Base-by-base conservation (phyloP, 306 rosid genomes). In the Citrullus mucosospermus region DNA sequence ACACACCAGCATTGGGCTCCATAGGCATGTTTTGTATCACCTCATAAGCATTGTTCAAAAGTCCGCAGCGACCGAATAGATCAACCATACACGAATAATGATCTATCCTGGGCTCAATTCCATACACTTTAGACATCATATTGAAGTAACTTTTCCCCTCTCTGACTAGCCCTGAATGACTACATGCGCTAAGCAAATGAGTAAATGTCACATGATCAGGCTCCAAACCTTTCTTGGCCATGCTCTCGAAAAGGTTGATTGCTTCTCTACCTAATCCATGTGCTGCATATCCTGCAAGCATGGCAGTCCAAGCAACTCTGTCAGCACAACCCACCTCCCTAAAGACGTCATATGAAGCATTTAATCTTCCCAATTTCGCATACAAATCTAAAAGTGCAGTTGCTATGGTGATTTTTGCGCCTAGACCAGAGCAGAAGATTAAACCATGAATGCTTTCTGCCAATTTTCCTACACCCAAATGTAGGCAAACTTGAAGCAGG, bases 61-160 rank as follows among this genome's bases (percentile, higher is more conserved):
- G 86, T 56, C 97, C 93, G 3, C 84, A 58, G 30, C 94, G 93
- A 18, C 94, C 94, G 2, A 93, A 93, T 82, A 91, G 93, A 89
- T 91, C 97, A 81, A 87, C 96, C 94, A 93, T 88, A 78, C 97
- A 91, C 28, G 97, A 91, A 84, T 91, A 89, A 66, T 93, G 97
- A 82, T 88, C 93, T 85, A 90, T 55, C 62, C 88, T 80, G 11
- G 91, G 92, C 61, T 85, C 87, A 80, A 91, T 66, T 78, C 81
- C 78, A 82, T 85, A 86, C 63, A 87, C 88, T 75, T 82, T 80
- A 72, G 87, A 63, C 96, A 93, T 91, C 39, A 77, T 66, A 70
- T 58, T 79, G 84, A 91, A 91, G 80, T 88, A 91, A 79, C 81
- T 61, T 76, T 82, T 90, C 25, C 96, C 96, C 68, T 88, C 90